A percentile compares a stretch with the other conserved stretches of the same genome.
Evolutionary conservation across 306 rosid genomes (phyloP).

Genomic region (Casuarina equisetifolia): DNA sequence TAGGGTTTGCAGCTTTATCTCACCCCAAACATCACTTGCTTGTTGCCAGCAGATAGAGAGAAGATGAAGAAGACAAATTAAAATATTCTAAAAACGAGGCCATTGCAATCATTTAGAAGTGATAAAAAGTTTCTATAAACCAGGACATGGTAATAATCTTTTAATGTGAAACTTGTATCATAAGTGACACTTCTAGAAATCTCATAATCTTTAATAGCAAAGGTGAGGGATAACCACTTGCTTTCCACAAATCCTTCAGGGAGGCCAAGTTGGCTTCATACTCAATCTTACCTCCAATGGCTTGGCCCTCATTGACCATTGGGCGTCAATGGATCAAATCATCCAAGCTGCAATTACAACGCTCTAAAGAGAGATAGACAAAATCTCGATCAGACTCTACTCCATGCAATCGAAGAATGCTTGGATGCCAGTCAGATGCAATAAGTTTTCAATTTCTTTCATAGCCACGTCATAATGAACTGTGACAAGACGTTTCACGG

Average conservation of each 20-base stretch:
- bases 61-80: neutral
- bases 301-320: constrained; percentile 27
- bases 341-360: constrained; percentile 68
- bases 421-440: constrained; percentile 76
- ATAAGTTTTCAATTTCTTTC: constrained; percentile 81
- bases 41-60: neutral
- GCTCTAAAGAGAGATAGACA: constrained; percentile 76
- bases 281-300: constrained; percentile 22
- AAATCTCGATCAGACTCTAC: constrained; percentile 81
- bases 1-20: neutral
- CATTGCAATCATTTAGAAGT: neutral
- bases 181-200: constrained; percentile 39
- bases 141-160: neutral
- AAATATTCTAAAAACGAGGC: too few species aligned
- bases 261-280: constrained; percentile 37
- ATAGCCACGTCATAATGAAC: constrained; percentile 66
- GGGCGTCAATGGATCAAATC: constrained; percentile 49
- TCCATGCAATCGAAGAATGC: constrained; percentile 82
- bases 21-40: neutral
- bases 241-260: constrained; percentile 51
- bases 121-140: neutral
- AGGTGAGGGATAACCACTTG: constrained; percentile 54
- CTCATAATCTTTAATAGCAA: constrained; percentile 68
- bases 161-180: neutral
- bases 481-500: constrained; percentile 84